phyloP scores from a whole-genome alignment of 2,329 filamentous ascomycete species.

The Alternaria longipes region DNA sequence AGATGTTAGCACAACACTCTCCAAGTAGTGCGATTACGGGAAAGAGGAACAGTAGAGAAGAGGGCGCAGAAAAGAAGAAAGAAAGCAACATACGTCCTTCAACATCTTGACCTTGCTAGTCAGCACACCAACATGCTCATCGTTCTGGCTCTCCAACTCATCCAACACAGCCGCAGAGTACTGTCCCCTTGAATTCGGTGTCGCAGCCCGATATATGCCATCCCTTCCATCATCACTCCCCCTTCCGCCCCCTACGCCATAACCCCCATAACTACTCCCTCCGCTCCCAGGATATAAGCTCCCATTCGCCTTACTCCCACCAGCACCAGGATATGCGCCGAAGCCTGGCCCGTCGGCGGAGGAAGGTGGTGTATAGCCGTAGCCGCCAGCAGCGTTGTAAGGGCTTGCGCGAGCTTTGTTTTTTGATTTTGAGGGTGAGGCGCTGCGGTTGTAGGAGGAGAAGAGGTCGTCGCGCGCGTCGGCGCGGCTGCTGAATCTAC shows the following conservation, averaged over 20 bases:
- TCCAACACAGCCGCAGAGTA: constrained; percentile 92
- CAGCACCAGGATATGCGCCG: constrained; percentile 46
- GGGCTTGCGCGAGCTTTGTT: constrained; percentile 31
- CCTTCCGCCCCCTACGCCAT: constrained; percentile 13
- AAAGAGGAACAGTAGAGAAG: no score
- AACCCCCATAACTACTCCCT: constrained; percentile 3
- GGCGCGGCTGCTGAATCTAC: constrained; percentile 41
- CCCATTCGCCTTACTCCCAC: constrained; percentile 10
- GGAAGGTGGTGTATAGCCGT: constrained; percentile 33
- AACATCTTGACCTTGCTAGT: constrained; percentile 87
- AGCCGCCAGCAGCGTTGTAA: constrained; percentile 33
- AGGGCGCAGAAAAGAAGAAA: not conserved
- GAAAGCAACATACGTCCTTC: constrained; percentile 75
- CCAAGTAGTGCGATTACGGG: no score
- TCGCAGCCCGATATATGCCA: constrained; percentile 50
- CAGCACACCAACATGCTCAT: constrained; percentile 88
- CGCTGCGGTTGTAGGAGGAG: constrained; percentile 49
- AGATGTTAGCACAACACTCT: not conserved
- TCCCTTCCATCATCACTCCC: not conserved
- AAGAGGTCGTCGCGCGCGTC: constrained; percentile 52
- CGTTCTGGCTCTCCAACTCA: constrained; percentile 95
- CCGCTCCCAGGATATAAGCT: constrained; percentile 22
- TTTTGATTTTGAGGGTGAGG: constrained; percentile 51
- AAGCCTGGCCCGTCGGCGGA: constrained; percentile 34
- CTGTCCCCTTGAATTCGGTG: constrained; percentile 73